Conservation (phyloP, 306 rosid genomes). For the Ochetophila trinervis region DNA sequence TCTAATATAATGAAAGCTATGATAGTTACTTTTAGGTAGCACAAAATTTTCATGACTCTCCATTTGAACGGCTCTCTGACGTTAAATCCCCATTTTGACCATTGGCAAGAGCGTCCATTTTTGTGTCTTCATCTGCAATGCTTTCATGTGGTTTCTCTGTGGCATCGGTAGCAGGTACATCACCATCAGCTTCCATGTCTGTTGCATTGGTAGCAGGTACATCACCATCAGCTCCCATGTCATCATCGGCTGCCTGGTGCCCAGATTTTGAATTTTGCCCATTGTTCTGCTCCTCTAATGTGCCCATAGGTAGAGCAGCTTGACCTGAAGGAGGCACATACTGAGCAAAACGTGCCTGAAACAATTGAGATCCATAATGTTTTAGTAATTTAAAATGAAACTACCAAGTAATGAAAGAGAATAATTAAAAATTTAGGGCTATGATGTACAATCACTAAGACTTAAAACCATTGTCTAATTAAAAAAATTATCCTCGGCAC, state of each 20-base stretch:
- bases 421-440: too few species aligned
- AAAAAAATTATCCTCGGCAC: too few species aligned
- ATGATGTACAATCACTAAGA: too few species aligned
- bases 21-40: slow-evolving; percentile 19
- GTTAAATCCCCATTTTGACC: slow-evolving; percentile 14
- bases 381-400: too few species aligned
- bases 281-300: not conserved
- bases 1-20: not conserved
- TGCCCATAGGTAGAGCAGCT: not conserved
- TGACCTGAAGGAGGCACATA: slow-evolving; percentile 18
- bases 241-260: slow-evolving; percentile 11
- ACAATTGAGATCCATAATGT: not conserved
- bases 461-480: too few species aligned
- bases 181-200: slow-evolving; percentile 14
- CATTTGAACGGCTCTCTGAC: slow-evolving; percentile 12
- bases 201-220: slow-evolving; percentile 1
- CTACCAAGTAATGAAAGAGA: not conserved
- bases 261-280: slow-evolving; percentile 4
- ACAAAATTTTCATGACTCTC: slow-evolving; percentile 5
- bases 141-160: slow-evolving; percentile 4
- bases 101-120: slow-evolving; percentile 9
- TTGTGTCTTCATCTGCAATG: slow-evolving; percentile 3
- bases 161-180: slow-evolving; percentile 3
- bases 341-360: slow-evolving; percentile 18
- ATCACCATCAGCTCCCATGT: not conserved